phyloP scores from a whole-genome alignment of 78 protist genomes.

The Mastigamoeba balamuthi region DNA sequence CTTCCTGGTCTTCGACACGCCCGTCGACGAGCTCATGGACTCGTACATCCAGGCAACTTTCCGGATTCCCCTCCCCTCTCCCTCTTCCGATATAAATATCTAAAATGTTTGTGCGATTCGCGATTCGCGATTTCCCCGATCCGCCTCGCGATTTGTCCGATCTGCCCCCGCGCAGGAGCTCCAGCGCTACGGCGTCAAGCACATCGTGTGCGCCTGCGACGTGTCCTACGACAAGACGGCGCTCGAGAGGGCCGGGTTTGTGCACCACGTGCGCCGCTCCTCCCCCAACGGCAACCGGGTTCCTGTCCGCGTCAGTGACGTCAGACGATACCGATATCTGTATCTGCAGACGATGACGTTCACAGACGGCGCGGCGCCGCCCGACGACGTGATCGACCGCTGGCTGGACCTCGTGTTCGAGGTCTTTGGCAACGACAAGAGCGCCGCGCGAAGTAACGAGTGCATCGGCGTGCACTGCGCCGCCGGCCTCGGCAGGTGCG shows the following conservation, averaged over 20 bases:
- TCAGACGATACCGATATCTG: too few species aligned
- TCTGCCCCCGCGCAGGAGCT: slow-evolving; percentile 36
- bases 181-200: slow-evolving; percentile 23
- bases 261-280: slow-evolving; percentile 15
- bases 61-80: background rate
- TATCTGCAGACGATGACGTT: too few species aligned
- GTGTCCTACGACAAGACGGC: slow-evolving; percentile 37
- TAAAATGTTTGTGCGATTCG: background rate
- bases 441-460: slow-evolving; percentile 5
- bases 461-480: slow-evolving; percentile 54
- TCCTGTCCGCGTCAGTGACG: too few species aligned
- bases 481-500: slow-evolving; percentile 43
- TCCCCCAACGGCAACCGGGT: too few species aligned
- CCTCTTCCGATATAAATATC: background rate
- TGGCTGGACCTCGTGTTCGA: slow-evolving; percentile 5
- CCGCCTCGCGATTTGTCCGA: background rate
- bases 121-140: background rate
- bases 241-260: slow-evolving; percentile 23
- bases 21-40: slow-evolving; percentile 31
- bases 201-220: slow-evolving; percentile 62
- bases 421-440: background rate
- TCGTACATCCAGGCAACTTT: slow-evolving; percentile 36
- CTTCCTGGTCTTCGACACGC: slow-evolving; percentile 55
- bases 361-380: slow-evolving; percentile 53
- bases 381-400: slow-evolving; percentile 27